phyloP scores from a whole-genome alignment of 331 rosid species.

The Malus hybrid region DNA sequence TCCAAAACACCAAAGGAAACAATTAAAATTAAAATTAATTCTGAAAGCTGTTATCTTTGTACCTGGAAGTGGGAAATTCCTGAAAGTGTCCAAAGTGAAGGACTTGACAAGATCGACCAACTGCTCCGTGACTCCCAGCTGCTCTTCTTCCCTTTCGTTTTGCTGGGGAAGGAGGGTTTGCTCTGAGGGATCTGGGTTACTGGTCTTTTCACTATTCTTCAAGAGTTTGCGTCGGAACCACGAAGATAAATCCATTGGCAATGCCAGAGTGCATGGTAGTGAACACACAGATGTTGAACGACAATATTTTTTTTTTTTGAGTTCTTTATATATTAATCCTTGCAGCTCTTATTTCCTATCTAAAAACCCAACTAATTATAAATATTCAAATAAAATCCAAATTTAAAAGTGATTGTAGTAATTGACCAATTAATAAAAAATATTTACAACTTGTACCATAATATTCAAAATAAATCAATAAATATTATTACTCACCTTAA shows the following conservation, averaged over 20 bases:
- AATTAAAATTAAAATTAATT: no score
- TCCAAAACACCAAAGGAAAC: neutral
- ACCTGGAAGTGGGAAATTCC: conserved; percentile 37
- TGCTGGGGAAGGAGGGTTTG: neutral
- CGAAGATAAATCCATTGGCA: conserved; percentile 30
- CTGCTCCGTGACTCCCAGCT: conserved; percentile 28
- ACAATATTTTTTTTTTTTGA: neutral
- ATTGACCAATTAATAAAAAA: no score
- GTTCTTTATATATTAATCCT: neutral
- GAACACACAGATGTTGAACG: neutral
- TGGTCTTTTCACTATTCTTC: conserved; percentile 3
- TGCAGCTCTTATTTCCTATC: no score
- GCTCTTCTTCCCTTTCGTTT: conserved; percentile 6
- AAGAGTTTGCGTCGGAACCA: conserved; percentile 42
- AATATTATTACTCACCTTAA: no score
- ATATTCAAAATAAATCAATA: no score
- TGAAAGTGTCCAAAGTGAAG: conserved; percentile 44
- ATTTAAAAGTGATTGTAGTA: no score
- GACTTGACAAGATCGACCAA: conserved; percentile 31
- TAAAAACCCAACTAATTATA: no score
- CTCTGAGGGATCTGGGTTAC: conserved; percentile 11
- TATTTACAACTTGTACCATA: no score
- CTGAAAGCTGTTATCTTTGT: neutral
- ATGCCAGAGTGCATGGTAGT: neutral
- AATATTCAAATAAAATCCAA: no score